phyloP scores from a whole-genome alignment of 495 filamentous ascomycete genomes.

The Xylaria bambusicola region DNA sequence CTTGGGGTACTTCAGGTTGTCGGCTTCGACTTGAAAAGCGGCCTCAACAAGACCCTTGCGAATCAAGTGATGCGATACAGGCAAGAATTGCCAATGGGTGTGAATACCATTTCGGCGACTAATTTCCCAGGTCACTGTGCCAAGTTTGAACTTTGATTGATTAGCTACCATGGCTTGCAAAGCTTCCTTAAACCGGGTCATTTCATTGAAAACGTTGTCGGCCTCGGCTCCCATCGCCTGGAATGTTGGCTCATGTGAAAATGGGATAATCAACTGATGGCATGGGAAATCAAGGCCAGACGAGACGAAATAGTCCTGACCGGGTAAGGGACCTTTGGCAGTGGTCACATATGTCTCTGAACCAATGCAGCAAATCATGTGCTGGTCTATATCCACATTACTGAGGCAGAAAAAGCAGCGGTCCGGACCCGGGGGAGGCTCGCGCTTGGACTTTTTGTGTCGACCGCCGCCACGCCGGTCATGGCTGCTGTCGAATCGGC shows the following conservation, averaged over 20 bases:
- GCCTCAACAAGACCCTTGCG: constrained; percentile 71
- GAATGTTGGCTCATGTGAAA: constrained; percentile 61
- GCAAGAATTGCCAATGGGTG: constrained; percentile 92
- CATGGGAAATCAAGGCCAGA: constrained; percentile 69
- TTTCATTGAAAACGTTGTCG: constrained; percentile 72
- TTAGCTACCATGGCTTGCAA: constrained; percentile 69
- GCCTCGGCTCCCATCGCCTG: constrained; percentile 61
- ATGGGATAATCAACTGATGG: constrained; percentile 89
- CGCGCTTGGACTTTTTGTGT: constrained; percentile 49
- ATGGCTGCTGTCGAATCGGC: constrained; percentile 66
- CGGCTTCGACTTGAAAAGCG: constrained; percentile 80
- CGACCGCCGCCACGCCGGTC: constrained; percentile 58
- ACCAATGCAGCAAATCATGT: constrained; percentile 87
- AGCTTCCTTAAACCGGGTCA: constrained; percentile 72
- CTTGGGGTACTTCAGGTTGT: constrained; percentile 70
- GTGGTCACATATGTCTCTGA: constrained; percentile 83
- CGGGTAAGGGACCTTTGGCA: constrained; percentile 85
- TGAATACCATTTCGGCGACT: constrained; percentile 77
- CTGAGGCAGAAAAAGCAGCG: constrained; percentile 94
- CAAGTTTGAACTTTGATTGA: constrained; percentile 59
- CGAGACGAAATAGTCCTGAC: constrained; percentile 60
- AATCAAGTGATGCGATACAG: constrained; percentile 66
- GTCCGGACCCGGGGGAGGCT: constrained; percentile 67
- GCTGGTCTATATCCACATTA: constrained; percentile 76
- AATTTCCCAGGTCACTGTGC: constrained; percentile 89